Percentiles rank a stretch among this genome's conserved stretches.
Evolutionary conservation across 2,329 filamentous ascomycete genomes (phyloP).

Genomic region (Fusarium multiceps): DNA sequence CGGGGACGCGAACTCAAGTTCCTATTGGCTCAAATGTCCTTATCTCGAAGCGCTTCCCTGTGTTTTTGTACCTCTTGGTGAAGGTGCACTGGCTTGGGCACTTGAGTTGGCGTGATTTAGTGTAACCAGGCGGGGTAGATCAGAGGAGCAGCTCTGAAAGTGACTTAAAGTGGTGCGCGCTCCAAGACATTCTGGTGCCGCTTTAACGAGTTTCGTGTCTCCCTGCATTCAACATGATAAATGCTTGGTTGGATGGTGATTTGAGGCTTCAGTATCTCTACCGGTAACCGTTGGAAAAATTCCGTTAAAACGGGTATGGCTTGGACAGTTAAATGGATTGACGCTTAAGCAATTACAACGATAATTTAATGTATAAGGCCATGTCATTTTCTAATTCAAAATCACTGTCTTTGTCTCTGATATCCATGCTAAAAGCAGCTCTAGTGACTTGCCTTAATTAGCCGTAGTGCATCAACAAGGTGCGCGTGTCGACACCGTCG

Average conservation of each 20-base stretch:
- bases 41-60: conserved; percentile 21
- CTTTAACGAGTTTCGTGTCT: conserved; percentile 34
- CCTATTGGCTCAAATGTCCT: conserved; percentile 34
- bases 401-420: background rate
- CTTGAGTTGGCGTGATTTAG: conserved; percentile 18
- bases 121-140: conserved; percentile 25
- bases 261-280: conserved; percentile 1
- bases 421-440: conserved; percentile 23
- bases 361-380: too few species aligned
- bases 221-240: conserved; percentile 9
- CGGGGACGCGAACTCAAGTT: conserved; percentile 13
- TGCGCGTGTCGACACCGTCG: conserved; percentile 34
- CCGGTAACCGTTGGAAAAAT: background rate
- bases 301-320: background rate
- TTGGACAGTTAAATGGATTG: background rate
- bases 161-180: conserved; percentile 36
- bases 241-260: background rate
- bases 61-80: conserved; percentile 41
- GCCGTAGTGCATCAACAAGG: conserved; percentile 35
- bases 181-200: conserved; percentile 40
- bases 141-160: conserved; percentile 39
- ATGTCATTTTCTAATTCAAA: too few species aligned
- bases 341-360: background rate
- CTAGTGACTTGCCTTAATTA: conserved; percentile 23
- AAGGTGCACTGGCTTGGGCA: conserved; percentile 43